A percentile compares a stretch with the other conserved stretches of the same genome.
Evolutionary conservation across 805 yeast species (phyloP).

Genomic region (Kazachstania bromeliacearum): DNA sequence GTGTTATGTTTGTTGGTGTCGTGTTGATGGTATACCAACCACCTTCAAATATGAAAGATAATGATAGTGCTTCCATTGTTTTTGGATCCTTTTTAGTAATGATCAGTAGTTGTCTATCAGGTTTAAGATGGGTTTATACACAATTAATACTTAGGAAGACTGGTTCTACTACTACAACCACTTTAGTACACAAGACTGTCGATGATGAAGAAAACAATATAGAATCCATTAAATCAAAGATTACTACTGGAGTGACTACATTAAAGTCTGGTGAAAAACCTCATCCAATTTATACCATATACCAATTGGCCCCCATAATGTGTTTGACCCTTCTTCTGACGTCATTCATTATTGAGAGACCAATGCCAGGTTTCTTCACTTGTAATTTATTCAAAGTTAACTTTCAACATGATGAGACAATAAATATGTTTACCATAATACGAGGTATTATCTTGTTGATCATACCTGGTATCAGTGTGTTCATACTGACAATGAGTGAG

Average conservation of each 20-base stretch:
- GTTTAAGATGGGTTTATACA: slow-evolving; percentile 91
- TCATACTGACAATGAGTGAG: slow-evolving; percentile 82
- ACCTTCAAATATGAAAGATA: slow-evolving; percentile 14
- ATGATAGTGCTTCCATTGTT: slow-evolving; percentile 9
- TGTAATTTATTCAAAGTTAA: slow-evolving; percentile 17
- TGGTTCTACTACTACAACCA: slow-evolving; percentile 17
- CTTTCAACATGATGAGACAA: slow-evolving; percentile 4
- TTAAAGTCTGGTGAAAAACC: too few relatives aligned
- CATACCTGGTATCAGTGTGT: slow-evolving; percentile 81
- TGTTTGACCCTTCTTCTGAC: slow-evolving; percentile 47
- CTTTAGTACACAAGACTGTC: not conserved
- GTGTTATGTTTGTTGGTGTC: slow-evolving; percentile 76
- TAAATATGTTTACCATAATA: slow-evolving; percentile 29
- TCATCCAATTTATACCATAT: slow-evolving; percentile 76
- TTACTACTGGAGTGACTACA: too few relatives aligned
- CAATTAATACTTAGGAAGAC: slow-evolving; percentile 65
- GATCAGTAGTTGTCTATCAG: slow-evolving; percentile 71
- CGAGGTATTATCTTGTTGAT: slow-evolving; percentile 50
- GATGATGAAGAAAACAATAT: not conserved
- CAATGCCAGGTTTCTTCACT: slow-evolving; percentile 21
- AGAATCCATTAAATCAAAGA: slow-evolving; percentile 3
- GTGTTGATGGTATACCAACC: slow-evolving; percentile 70
- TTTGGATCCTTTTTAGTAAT: slow-evolving; percentile 70
- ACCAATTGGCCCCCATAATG: slow-evolving; percentile 82
- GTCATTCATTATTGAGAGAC: slow-evolving; percentile 65